Base-by-base conservation (phyloP, 495 filamentous ascomycete genomes). In the Lineolata rhizophorae region DNA sequence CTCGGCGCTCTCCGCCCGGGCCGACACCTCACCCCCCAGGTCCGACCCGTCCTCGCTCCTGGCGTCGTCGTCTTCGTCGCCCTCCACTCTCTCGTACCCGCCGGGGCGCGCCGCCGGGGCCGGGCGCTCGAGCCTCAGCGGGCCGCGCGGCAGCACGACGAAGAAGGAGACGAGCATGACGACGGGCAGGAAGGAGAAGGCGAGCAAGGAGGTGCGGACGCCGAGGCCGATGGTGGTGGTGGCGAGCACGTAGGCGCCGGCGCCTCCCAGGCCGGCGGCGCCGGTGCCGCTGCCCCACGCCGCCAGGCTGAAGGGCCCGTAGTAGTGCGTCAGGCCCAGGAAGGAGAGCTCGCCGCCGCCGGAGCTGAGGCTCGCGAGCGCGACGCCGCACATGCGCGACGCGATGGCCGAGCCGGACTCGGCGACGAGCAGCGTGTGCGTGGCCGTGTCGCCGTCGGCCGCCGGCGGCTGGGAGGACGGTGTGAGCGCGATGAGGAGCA, bases 211-310 rank as follows among this genome's bases (percentile, higher is more conserved):
- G 12, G 53, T 57, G 43, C 61, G 66, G 16, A 85, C 72, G 22
- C 61, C 69, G 35, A 87, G 60, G 0, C 71, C 70, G 8, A 90
- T 36, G 36, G 68, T 70, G n/a, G 71, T 80, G 0, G 83, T 94
- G 18, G 81, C 64, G 15, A 90, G 35, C 18, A 82, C 76, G 51
- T 97, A 97, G 20, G 81, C 55, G 1, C 81, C 84, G 5, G 84
- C 78, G 1, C 87, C 87, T 4, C 84, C 54, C 40, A 97, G 46
- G 1, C 87, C 87, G 1, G 87, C 87, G 0, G 71, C 87, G 2
- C 87, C 87, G 0, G 87, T 95, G 0, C 87, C 87, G 43, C 74
- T 84, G 0, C 82, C 74, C 87, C 87, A 97, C 9, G 79, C 71
- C 3, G 85, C 87, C 27, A 95, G 56, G 41, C 79, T 84, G 49